phyloP scores from a whole-genome alignment of 495 filamentous ascomycete genomes.

The Neurospora sp. region DNA sequence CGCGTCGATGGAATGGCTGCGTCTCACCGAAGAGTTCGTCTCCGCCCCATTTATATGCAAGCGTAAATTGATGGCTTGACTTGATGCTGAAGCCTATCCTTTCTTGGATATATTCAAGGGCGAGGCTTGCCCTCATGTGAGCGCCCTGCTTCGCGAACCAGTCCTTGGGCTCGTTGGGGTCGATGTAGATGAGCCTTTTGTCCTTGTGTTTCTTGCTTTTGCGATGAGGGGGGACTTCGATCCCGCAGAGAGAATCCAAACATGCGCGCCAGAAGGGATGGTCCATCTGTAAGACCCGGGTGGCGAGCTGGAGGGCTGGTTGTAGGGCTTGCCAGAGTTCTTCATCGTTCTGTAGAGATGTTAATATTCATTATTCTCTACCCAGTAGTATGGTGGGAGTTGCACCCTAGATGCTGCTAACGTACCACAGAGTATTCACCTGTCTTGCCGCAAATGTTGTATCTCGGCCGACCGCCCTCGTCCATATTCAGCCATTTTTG shows the following conservation, averaged over 20 bases:
- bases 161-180: not conserved
- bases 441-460: slow-evolving; percentile 18
- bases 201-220: not conserved
- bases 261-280: slow-evolving; percentile 13
- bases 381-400: not conserved
- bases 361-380: not conserved
- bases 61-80: not conserved
- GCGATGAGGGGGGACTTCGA: slow-evolving; percentile 1
- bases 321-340: slow-evolving; percentile 24
- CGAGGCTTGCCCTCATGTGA: not conserved
- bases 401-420: not conserved
- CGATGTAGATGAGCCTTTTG: not conserved
- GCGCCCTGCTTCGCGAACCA: not conserved
- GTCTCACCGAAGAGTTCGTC: not conserved
- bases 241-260: slow-evolving; percentile 12
- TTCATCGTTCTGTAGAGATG: slow-evolving; percentile 10
- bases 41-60: not conserved
- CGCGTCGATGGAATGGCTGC: not conserved
- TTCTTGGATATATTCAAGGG: not conserved
- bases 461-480: slow-evolving; percentile 7
- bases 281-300: slow-evolving; percentile 8
- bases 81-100: not conserved
- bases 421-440: slow-evolving; percentile 14
- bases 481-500: slow-evolving; percentile 3
- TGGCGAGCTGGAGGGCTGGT: slow-evolving; percentile 19